These are phyloP conservation scores for Schoenoplectus tabernaemontani DNA, from an alignment of 202 grass and related monocot genomes.

Conservation along the genomic window DNA sequence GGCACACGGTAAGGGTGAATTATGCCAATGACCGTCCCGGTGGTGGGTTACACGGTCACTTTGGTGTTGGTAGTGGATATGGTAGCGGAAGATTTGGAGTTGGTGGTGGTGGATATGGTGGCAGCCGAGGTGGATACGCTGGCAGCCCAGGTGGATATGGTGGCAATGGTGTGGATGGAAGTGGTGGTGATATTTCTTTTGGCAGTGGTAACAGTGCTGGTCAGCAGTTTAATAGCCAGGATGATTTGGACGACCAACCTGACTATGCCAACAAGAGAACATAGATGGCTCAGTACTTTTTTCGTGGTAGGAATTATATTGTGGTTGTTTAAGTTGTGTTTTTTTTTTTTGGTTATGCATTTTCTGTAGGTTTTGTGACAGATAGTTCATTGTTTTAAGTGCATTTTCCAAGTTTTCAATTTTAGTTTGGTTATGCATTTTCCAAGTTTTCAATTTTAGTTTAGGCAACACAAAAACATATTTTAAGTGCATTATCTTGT, in stretches of 20 bases:
- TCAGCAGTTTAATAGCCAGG: constrained; percentile 36
- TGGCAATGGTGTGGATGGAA: neutral
- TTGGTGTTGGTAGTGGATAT: constrained; percentile 6
- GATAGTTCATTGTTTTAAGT: too few relatives aligned
- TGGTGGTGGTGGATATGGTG: constrained; percentile 12
- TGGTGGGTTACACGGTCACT: constrained; percentile 29
- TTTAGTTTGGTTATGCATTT: too few relatives aligned
- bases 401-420: too few relatives aligned
- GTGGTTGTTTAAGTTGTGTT: neutral
- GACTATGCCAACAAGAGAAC: constrained; percentile 24
- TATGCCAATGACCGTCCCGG: constrained; percentile 46
- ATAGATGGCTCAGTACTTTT: constrained; percentile 1
- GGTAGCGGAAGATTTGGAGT: constrained; percentile 18
- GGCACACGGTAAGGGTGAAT: constrained; percentile 52
- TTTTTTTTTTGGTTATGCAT: neutral
- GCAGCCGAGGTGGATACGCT: constrained; percentile 18
- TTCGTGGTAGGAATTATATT: neutral
- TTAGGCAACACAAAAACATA: too few relatives aligned
- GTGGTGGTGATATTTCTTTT: neutral
- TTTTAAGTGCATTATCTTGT: too few relatives aligned
- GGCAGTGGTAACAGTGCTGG: neutral
- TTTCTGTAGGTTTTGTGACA: neutral
- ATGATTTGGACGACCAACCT: constrained; percentile 25
- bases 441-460: too few relatives aligned
- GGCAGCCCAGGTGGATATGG: constrained; percentile 24